Percentiles rank a stretch among this genome's conserved stretches.
Conservation (phyloP, 441 rosid species). For the Arabidopsis lyrata region DNA sequence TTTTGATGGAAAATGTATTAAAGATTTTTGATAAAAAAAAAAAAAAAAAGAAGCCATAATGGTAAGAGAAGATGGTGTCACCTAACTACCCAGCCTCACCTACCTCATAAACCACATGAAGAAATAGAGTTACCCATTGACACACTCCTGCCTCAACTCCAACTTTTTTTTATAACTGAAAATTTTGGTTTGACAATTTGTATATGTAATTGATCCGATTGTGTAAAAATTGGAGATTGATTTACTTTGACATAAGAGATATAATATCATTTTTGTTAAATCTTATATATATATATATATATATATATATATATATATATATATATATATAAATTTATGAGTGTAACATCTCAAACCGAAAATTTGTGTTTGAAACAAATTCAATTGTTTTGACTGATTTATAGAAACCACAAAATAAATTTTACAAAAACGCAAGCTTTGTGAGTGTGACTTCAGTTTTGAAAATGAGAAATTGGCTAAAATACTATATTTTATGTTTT, state of each 20-base stretch:
- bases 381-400: too few relatives aligned
- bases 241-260: not conserved
- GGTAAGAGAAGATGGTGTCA: slow-evolving; percentile 5
- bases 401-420: too few relatives aligned
- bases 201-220: not conserved
- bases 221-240: not conserved
- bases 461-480: not conserved
- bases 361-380: too few relatives aligned
- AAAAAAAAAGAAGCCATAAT: not conserved
- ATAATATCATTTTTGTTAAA: too few relatives aligned
- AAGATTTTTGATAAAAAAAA: not conserved
- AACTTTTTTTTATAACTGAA: too few relatives aligned
- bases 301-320: too few relatives aligned
- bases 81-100: slow-evolving; percentile 40
- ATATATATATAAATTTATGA: too few relatives aligned
- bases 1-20: too few relatives aligned
- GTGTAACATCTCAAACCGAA: not conserved
- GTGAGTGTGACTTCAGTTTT: not conserved
- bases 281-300: too few relatives aligned
- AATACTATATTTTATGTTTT: not conserved
- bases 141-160: not conserved
- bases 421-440: not conserved
- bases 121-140: slow-evolving; percentile 20
- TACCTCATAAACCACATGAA: slow-evolving; percentile 35
- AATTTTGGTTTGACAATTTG: not conserved